Percentiles rank a stretch among this genome's conserved stretches.
phyloP scores from a whole-genome alignment of 2,329 filamentous ascomycete genomes.

The Lachnellula willkommii region DNA sequence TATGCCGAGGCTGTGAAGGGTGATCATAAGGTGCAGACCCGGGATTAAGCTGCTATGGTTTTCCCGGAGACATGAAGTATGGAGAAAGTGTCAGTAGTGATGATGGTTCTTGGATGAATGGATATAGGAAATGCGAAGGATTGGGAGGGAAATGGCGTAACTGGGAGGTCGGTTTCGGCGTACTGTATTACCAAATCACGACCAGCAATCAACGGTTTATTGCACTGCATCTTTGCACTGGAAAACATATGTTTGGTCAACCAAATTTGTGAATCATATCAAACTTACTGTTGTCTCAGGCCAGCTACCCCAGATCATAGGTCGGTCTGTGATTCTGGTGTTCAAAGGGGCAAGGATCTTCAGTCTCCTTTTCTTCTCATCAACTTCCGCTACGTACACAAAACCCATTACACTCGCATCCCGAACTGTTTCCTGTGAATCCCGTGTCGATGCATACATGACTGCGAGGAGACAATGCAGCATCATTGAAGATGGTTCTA shows the following conservation, averaged over 20 bases:
- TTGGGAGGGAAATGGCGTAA: neutral
- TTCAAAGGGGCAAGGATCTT: conserved; percentile 80
- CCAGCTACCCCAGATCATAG: conserved; percentile 80
- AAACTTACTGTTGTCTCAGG: conserved; percentile 68
- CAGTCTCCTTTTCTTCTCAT: conserved; percentile 74
- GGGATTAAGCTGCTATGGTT: conserved; percentile 17
- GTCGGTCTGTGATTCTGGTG: conserved; percentile 71
- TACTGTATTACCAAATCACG: neutral
- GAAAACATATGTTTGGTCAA: neutral
- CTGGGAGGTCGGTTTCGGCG: neutral
- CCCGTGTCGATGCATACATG: conserved; percentile 67
- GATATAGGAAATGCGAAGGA: neutral
- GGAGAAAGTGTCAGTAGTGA: neutral
- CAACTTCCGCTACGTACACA: conserved; percentile 86
- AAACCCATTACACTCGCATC: conserved; percentile 87
- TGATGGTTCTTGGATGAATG: neutral
- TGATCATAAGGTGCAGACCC: conserved; percentile 79
- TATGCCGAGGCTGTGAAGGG: conserved; percentile 88
- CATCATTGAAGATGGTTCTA: conserved; percentile 62
- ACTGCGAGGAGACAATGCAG: conserved; percentile 81
- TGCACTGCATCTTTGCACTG: no score
- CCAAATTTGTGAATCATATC: conserved; percentile 14
- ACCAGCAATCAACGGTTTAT: neutral
- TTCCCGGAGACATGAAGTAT: neutral
- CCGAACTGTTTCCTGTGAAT: conserved; percentile 66